phyloP scores from a whole-genome alignment of 1,139 yeast genomes.

The Kurtzmaniella quercitrusa region DNA sequence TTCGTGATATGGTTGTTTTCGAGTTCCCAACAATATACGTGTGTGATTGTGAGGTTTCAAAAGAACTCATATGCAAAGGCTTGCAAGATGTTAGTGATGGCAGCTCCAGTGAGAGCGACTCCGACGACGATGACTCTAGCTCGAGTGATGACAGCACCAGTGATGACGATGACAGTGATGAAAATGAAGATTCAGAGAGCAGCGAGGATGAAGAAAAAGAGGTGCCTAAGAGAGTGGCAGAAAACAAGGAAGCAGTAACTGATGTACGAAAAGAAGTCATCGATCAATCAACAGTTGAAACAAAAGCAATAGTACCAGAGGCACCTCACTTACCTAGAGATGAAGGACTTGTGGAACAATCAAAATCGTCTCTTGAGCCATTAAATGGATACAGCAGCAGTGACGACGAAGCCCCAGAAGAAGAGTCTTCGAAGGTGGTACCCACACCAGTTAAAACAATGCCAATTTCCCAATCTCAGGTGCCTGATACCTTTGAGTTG shows the following conservation, averaged over 20 bases:
- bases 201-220: neutral
- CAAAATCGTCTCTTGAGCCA: neutral
- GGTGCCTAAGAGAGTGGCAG: neutral
- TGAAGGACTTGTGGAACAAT: neutral
- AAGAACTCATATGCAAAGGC: conserved; percentile 9
- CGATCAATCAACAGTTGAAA: too few relatives aligned
- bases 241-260: neutral
- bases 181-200: conserved; percentile 6
- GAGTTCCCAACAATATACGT: conserved; percentile 75
- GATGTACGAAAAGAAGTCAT: too few relatives aligned
- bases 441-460: neutral
- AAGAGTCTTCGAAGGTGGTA: conserved; percentile 15
- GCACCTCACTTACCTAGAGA: neutral
- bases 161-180: conserved; percentile 10
- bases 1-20: conserved; percentile 57
- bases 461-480: neutral
- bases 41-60: conserved; percentile 16
- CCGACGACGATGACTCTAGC: conserved; percentile 3
- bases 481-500: conserved; percentile 3
- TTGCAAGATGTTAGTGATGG: conserved; percentile 12
- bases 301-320: neutral
- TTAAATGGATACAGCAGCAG: neutral
- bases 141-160: conserved; percentile 7
- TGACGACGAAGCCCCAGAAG: conserved; percentile 15
- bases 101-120: conserved; percentile 7